Conservation (phyloP, 2,329 filamentous ascomycete genomes). For the Claviceps sp. region DNA sequence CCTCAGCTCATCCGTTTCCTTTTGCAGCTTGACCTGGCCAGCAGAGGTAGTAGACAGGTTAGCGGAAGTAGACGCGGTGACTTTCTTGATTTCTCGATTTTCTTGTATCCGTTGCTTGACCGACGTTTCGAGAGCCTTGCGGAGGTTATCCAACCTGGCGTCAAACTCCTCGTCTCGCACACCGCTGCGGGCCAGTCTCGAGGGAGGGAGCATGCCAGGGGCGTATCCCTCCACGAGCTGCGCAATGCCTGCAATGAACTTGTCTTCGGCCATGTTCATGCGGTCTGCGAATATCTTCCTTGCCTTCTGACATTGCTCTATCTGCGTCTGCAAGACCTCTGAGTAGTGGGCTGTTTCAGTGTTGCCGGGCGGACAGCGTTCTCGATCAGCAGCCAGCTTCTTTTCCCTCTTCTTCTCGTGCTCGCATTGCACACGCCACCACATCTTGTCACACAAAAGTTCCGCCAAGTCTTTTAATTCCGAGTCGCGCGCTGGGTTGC, state of each 20-base stretch:
- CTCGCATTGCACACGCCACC: constrained; percentile 9
- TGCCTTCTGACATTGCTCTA: constrained; percentile 6
- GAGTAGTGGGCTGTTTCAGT: constrained; percentile 12
- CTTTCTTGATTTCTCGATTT: neutral
- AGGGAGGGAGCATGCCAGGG: neutral
- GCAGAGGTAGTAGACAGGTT: neutral
- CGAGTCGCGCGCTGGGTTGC: neutral
- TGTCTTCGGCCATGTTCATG: constrained; percentile 6
- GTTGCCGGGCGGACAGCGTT: constrained; percentile 7
- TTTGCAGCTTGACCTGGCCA: constrained; percentile 1
- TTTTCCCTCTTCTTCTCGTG: constrained; percentile 9
- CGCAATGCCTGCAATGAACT: neutral
- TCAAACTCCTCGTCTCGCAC: neutral
- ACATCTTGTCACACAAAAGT: constrained; percentile 12
- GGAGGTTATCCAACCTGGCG: neutral
- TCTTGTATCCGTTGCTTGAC: neutral
- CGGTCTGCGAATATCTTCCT: constrained; percentile 4
- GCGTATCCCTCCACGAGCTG: constrained; percentile 1
- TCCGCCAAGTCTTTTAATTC: constrained; percentile 9
- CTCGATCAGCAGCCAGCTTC: constrained; percentile 8
- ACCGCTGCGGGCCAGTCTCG: neutral
- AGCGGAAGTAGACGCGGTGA: neutral
- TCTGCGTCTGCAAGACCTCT: constrained; percentile 9
- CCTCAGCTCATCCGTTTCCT: constrained; percentile 2
- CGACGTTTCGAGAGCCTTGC: neutral